Conservation (phyloP, 768 basidiomycete species). For the Pleurotus tuoliensis region DNA sequence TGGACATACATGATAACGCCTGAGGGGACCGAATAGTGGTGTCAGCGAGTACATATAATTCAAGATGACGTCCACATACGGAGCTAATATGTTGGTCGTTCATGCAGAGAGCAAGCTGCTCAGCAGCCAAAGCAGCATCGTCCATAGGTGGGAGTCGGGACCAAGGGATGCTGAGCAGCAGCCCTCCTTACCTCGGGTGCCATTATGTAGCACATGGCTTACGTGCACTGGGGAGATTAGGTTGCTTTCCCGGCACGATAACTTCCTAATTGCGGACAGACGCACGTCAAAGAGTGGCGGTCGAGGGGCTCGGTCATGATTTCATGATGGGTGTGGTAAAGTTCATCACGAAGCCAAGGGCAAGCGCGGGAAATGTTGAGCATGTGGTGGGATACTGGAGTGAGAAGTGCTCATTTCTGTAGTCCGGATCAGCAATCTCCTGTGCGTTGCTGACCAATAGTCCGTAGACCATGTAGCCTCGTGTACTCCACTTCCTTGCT, state of each 20-base stretch:
- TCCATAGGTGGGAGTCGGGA: too few species aligned
- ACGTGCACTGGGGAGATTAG: not conserved
- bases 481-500: too few species aligned
- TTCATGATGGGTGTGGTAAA: too few species aligned
- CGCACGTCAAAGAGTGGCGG: too few species aligned
- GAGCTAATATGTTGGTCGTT: not conserved
- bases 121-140: not conserved
- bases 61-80: not conserved
- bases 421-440: too few species aligned
- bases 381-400: too few species aligned
- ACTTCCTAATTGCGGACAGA: too few species aligned
- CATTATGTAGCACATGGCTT: not conserved
- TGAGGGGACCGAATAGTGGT: not conserved
- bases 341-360: not conserved
- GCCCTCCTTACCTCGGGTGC: not conserved
- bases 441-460: not conserved
- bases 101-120: not conserved
- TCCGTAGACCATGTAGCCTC: not conserved
- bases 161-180: too few species aligned
- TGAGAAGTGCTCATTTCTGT: too few species aligned
- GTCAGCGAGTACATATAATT: not conserved
- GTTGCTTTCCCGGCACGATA: not conserved
- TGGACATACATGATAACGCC: conserved; percentile 1
- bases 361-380: not conserved
- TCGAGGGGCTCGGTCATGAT: too few species aligned